These are phyloP conservation scores for Pythium apleroticum DNA, from an alignment of 352 stramenopile species.

Conservation along the genomic window DNA sequence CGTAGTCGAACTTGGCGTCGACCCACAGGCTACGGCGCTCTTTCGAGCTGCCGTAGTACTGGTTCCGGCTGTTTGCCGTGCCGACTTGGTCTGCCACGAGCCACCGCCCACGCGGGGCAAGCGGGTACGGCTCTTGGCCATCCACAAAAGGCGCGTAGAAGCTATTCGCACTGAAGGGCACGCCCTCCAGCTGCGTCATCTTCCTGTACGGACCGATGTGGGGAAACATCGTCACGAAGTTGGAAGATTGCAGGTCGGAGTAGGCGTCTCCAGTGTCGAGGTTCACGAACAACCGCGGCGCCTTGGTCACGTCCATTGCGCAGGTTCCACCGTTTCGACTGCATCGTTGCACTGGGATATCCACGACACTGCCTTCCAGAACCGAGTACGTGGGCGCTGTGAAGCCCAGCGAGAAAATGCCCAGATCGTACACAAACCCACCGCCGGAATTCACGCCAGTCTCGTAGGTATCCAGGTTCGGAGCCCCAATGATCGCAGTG, in stretches of 20 bases:
- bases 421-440: conserved; percentile 91
- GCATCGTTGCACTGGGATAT: conserved; percentile 76
- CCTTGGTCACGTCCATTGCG: conserved; percentile 50
- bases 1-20: conserved; percentile 87
- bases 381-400: conserved; percentile 73
- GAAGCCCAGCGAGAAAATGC: conserved; percentile 87
- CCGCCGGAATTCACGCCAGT: conserved; percentile 90
- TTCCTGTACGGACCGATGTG: conserved; percentile 62
- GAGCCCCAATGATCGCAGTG: conserved; percentile 87
- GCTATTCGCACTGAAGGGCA: conserved; percentile 34
- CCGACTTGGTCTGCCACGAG: conserved; percentile 64
- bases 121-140: conserved; percentile 80
- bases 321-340: conserved; percentile 52
- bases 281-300: conserved; percentile 59
- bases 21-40: conserved; percentile 79
- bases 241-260: conserved; percentile 50
- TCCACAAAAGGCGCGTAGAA: conserved; percentile 59
- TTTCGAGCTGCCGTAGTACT: conserved; percentile 87
- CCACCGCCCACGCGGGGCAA: conserved; percentile 58
- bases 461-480: conserved; percentile 92
- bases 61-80: conserved; percentile 83
- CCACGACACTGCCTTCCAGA: conserved; percentile 80
- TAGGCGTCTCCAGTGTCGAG: conserved; percentile 76
- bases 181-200: conserved; percentile 58
- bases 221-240: conserved; percentile 45